Evolutionary conservation across 208 protist species (phyloP).

Genomic region (Acanthamoeba sp.): DNA sequence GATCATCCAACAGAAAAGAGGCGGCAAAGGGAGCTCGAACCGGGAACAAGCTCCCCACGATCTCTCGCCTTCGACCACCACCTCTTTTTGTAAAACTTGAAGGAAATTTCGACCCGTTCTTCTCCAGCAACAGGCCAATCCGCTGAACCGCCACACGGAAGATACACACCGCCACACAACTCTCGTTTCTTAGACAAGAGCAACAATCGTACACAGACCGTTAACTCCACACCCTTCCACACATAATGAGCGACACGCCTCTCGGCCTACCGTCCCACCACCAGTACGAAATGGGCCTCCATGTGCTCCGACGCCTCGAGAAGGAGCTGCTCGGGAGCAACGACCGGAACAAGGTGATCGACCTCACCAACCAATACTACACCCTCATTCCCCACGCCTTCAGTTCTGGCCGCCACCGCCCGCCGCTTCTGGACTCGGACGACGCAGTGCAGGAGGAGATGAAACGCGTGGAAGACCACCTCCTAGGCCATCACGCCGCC

Average conservation of each 20-base stretch:
- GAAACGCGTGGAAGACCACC: not conserved
- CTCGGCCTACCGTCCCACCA: not conserved
- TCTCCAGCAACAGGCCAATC: no score
- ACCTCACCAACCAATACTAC: slow-evolving; percentile 16
- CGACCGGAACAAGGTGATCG: not conserved
- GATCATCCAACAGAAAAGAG: no score
- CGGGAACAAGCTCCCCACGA: no score
- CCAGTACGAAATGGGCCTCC: not conserved
- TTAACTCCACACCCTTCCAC: no score
- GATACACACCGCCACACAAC: no score
- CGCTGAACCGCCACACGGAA: no score
- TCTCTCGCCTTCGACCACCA: no score
- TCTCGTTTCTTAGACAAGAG: no score
- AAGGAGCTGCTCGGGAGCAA: not conserved
- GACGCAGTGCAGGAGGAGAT: not conserved
- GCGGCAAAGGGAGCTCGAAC: no score
- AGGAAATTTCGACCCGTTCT: no score
- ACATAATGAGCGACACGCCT: not conserved
- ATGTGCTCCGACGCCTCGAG: not conserved
- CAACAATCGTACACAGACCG: no score
- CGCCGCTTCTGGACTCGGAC: not conserved
- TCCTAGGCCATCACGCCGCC: not conserved
- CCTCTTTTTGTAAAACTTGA: no score
- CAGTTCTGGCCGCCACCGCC: not conserved
- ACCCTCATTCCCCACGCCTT: not conserved